phyloP scores from a whole-genome alignment of 2,329 filamentous ascomycete genomes.

The Talaromyces sp. region DNA sequence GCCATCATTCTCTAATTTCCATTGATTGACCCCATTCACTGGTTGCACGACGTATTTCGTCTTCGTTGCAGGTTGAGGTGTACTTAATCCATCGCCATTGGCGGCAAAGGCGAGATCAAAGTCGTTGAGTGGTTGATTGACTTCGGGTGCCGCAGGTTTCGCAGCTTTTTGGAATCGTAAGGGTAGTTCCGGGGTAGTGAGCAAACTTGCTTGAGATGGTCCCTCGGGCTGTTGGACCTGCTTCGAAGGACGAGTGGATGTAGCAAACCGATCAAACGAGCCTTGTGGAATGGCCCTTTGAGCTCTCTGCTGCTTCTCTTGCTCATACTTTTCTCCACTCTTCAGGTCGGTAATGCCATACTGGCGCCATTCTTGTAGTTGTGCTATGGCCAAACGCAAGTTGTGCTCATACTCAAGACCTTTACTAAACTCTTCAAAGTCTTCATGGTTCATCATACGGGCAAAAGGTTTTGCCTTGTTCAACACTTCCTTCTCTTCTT shows the following conservation, averaged over 20 bases:
- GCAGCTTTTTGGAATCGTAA: conserved; percentile 54
- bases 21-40: conserved; percentile 47
- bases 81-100: conserved; percentile 39
- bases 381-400: conserved; percentile 80
- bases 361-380: conserved; percentile 90
- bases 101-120: conserved; percentile 56
- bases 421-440: conserved; percentile 82
- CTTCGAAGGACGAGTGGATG: conserved; percentile 64
- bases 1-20: conserved; percentile 71
- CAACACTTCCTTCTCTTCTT: conserved; percentile 86
- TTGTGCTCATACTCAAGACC: conserved; percentile 90
- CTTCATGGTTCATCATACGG: conserved; percentile 90
- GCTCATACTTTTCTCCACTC: conserved; percentile 87
- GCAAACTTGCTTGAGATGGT: conserved; percentile 69
- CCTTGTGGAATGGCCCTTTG: conserved; percentile 68
- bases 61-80: conserved; percentile 35
- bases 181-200: conserved; percentile 77
- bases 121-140: conserved; percentile 46
- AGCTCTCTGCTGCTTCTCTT: conserved; percentile 75
- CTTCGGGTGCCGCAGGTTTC: conserved; percentile 27
- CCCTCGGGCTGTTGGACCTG: conserved; percentile 68
- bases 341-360: conserved; percentile 81
- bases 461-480: conserved; percentile 96
- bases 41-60: conserved; percentile 54
- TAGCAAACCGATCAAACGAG: conserved; percentile 80